These are phyloP conservation scores for Aspergillus ustus DNA, from an alignment of 2,329 filamentous ascomycete genomes.

Conservation along the genomic window DNA sequence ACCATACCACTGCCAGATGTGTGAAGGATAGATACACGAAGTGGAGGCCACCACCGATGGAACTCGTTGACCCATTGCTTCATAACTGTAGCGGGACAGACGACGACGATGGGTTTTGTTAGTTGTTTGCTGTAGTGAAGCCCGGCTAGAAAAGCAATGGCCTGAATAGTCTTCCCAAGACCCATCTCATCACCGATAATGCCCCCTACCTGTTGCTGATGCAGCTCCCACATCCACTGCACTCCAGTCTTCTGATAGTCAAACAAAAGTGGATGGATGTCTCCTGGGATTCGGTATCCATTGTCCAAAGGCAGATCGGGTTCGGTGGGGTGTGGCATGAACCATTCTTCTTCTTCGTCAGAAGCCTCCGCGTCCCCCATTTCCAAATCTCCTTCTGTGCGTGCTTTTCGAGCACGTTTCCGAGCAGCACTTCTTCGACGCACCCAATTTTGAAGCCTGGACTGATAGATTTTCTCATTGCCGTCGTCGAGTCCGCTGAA, in stretches of 20 bases:
- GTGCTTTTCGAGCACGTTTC: constrained; percentile 45
- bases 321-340: constrained; percentile 81
- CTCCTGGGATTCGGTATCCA: constrained; percentile 80
- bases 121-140: constrained; percentile 90
- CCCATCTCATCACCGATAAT: constrained; percentile 99
- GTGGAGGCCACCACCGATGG: constrained; percentile 98
- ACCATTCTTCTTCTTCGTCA: constrained; percentile 67
- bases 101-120: constrained; percentile 82
- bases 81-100: constrained; percentile 92
- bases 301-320: constrained; percentile 76
- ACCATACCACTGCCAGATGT: constrained; percentile 97
- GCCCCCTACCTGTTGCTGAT: constrained; percentile 85
- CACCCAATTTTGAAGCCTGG: constrained; percentile 76
- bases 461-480: constrained; percentile 79
- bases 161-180: constrained; percentile 88
- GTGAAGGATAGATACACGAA: constrained; percentile 92
- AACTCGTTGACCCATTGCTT: constrained; percentile 99
- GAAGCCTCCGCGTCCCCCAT: constrained; percentile 29
- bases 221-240: constrained; percentile 93
- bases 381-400: constrained; percentile 46
- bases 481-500: constrained; percentile 80
- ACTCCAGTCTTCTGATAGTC: constrained; percentile 98
- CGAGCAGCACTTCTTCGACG: constrained; percentile 65
- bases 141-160: constrained; percentile 82
- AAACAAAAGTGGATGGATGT: constrained; percentile 90